Percentiles rank a stretch among this genome's conserved stretches.
phyloP scores from a whole-genome alignment of 2,329 filamentous ascomycete genomes.

The Alternaria dauci region DNA sequence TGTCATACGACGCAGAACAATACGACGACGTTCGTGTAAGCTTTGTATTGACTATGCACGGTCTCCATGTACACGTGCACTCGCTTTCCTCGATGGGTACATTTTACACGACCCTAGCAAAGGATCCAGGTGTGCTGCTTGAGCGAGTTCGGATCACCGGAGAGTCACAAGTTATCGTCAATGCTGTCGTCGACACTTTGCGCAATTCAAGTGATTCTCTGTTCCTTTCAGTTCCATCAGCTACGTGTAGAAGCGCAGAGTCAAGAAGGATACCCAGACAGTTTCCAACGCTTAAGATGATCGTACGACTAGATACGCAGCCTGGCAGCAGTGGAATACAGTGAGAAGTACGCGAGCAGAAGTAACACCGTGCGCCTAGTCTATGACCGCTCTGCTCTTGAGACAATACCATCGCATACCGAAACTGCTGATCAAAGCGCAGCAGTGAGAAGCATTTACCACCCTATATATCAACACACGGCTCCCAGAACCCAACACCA shows the following conservation, averaged over 20 bases:
- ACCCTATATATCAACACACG: neutral
- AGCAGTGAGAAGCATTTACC: slow-evolving; percentile 1
- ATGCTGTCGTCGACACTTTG: neutral
- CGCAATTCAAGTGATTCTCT: neutral
- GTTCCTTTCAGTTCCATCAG: neutral
- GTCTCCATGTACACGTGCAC: neutral
- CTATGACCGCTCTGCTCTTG: neutral
- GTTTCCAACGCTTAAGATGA: neutral
- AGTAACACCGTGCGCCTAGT: neutral
- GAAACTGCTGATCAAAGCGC: neutral
- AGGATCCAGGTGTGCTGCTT: neutral
- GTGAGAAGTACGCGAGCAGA: neutral
- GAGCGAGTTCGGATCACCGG: neutral
- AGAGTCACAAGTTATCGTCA: neutral
- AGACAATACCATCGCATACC: neutral
- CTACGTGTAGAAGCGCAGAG: neutral
- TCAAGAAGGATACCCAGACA: neutral
- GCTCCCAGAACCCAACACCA: neutral
- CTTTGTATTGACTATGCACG: neutral
- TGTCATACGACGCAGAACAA: neutral
- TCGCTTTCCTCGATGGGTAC: neutral
- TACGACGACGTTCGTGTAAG: neutral
- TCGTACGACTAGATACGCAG: neutral
- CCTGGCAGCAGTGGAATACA: neutral
- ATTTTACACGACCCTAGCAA: neutral